A percentile compares a stretch with the other conserved stretches of the same genome.
phyloP scores from a whole-genome alignment of 2,329 filamentous ascomycete species.

The Calonectria pauciramosa region DNA sequence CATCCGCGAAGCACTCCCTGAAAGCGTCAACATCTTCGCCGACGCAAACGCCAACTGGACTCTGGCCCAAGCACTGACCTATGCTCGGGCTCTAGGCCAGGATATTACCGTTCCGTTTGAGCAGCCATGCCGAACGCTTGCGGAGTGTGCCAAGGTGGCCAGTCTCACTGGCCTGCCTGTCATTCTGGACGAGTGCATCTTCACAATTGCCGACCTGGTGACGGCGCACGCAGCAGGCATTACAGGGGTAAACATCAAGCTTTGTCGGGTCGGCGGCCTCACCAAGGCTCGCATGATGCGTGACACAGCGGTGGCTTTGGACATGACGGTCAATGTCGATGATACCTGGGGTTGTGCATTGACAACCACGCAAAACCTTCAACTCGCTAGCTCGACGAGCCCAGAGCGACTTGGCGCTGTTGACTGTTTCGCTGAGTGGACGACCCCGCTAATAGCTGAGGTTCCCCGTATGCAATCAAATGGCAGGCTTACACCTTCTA shows the following conservation, averaged over 20 bases:
- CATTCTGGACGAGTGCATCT: background rate
- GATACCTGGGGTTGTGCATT: background rate
- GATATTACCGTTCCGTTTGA: background rate
- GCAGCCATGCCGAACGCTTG: background rate
- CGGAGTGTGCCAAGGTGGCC: background rate
- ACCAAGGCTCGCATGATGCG: background rate
- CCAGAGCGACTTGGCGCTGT: background rate
- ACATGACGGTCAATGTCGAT: background rate
- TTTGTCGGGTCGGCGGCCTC: background rate
- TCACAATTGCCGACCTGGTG: background rate
- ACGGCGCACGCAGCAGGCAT: background rate
- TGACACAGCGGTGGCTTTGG: background rate
- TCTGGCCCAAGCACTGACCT: background rate
- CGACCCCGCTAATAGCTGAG: background rate
- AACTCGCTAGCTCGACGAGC: background rate
- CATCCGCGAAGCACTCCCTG: background rate
- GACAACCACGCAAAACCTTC: background rate
- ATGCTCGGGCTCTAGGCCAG: background rate
- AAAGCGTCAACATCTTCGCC: background rate
- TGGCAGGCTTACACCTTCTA: background rate
- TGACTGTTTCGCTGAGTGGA: background rate
- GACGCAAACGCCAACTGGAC: background rate
- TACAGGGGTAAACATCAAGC: background rate
- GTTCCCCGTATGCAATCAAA: background rate
- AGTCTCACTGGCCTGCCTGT: background rate